A percentile compares a stretch with the other conserved stretches of the same genome.
Conservation (phyloP, 108 stramenopile species). For the Cylindrotheca fusiformis region DNA sequence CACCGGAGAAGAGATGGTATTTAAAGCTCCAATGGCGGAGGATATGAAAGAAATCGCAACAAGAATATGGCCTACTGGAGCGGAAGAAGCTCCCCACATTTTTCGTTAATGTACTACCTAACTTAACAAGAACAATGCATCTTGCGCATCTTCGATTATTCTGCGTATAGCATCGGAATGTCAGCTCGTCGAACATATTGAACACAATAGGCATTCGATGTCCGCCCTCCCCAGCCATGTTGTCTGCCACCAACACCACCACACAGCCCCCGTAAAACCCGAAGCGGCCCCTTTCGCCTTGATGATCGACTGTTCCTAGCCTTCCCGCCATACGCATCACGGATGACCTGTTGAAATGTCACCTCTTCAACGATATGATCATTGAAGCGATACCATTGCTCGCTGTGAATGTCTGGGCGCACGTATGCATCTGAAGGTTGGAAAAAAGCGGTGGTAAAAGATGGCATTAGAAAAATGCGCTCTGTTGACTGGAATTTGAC, state of each 20-base stretch:
- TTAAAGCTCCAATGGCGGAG: constrained; percentile 80
- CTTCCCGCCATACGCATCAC: constrained; percentile 52
- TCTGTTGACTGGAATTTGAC: too few species aligned
- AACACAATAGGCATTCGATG: constrained; percentile 76
- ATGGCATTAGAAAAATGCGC: too few species aligned
- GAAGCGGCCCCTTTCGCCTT: constrained; percentile 9
- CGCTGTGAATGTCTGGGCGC: constrained; percentile 55
- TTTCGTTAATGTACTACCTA: constrained; percentile 7
- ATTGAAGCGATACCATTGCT: constrained; percentile 83
- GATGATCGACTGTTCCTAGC: not conserved
- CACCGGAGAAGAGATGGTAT: constrained; percentile 75
- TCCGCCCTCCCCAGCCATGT: constrained; percentile 72
- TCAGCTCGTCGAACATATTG: constrained; percentile 72
- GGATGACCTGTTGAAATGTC: constrained; percentile 51
- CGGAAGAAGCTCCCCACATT: constrained; percentile 33
- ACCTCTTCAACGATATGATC: constrained; percentile 67
- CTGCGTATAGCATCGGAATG: constrained; percentile 49
- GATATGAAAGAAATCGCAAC: constrained; percentile 78
- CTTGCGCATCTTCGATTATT: not conserved
- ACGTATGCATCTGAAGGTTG: constrained; percentile 64
- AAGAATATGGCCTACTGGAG: constrained; percentile 65
- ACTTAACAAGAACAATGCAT: constrained; percentile 1
- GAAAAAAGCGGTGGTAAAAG: too few species aligned
- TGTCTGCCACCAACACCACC: constrained; percentile 10
- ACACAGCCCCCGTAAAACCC: constrained; percentile 19